Conservation (phyloP, 2,329 filamentous ascomycete genomes). For the Paecilomyces niveus region DNA sequence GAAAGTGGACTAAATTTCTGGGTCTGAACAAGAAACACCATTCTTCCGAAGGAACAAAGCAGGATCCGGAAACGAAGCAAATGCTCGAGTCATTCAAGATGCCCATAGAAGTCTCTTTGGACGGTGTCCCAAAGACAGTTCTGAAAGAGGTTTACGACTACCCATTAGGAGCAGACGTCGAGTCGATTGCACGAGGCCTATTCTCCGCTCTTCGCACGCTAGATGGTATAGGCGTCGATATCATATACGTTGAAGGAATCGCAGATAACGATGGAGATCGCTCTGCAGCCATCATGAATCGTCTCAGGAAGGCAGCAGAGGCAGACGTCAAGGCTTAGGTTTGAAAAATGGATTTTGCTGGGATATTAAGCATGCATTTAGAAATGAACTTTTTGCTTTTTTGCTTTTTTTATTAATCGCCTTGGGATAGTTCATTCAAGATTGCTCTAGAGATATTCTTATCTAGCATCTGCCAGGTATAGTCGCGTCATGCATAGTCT, state of each 20-base stretch:
- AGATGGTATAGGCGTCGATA: constrained; percentile 68
- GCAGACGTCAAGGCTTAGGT: constrained; percentile 46
- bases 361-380: no score
- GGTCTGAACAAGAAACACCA: constrained; percentile 15
- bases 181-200: constrained; percentile 73
- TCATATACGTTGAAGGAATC: constrained; percentile 88
- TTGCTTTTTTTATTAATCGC: no score
- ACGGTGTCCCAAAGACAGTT: constrained; percentile 7
- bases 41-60: neutral
- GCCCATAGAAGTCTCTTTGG: constrained; percentile 16
- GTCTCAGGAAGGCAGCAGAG: constrained; percentile 67
- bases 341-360: constrained; percentile 2
- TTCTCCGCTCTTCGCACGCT: constrained; percentile 83
- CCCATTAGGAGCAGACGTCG: constrained; percentile 61
- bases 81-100: constrained; percentile 20
- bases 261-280: constrained; percentile 64
- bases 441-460: no score
- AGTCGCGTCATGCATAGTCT: no score
- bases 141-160: constrained; percentile 55
- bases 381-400: no score
- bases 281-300: constrained; percentile 80
- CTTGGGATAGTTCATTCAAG: no score
- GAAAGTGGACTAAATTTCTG: constrained; percentile 26
- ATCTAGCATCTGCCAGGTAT: no score
- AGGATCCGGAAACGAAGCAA: constrained; percentile 6